A percentile compares a stretch with the other conserved stretches of the same genome.
Conservation (phyloP, 306 rosid species). For the Nissolia schottii region DNA sequence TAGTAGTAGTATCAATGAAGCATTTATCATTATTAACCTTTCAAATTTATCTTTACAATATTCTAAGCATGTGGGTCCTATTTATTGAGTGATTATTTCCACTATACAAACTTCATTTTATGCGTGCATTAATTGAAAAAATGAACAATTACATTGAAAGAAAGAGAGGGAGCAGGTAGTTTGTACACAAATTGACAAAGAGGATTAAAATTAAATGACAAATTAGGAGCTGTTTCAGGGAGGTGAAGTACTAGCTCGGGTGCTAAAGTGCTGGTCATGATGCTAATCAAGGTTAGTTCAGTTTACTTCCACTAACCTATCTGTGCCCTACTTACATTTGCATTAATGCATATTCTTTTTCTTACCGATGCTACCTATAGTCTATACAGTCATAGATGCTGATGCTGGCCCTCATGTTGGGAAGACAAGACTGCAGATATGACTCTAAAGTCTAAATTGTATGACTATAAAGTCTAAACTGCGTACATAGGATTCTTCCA, state of each 20-base stretch:
- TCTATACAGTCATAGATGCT: too few relatives aligned
- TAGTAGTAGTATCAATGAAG: too few relatives aligned
- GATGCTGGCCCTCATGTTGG: background rate
- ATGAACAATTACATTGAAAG: too few relatives aligned
- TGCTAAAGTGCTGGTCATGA: background rate
- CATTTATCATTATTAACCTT: too few relatives aligned
- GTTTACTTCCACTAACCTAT: background rate
- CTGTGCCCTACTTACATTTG: slow-evolving; percentile 5
- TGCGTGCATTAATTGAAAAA: background rate
- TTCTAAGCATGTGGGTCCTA: too few relatives aligned
- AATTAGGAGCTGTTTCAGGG: background rate
- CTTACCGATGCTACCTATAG: too few relatives aligned
- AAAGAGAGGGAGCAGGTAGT: too few relatives aligned
- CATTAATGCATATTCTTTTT: background rate
- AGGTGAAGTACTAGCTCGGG: background rate
- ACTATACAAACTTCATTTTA: slow-evolving; percentile 1
- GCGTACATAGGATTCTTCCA: background rate
- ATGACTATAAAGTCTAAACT: too few relatives aligned
- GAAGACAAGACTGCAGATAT: background rate
- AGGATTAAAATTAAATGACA: background rate
- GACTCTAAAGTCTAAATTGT: too few relatives aligned
- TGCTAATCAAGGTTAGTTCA: background rate
- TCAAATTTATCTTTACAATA: too few relatives aligned
- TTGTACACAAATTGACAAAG: background rate
- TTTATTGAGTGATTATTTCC: too few relatives aligned